Evolutionary conservation across 306 rosid genomes (phyloP).

Genomic region (Ormosia emarginata): DNA sequence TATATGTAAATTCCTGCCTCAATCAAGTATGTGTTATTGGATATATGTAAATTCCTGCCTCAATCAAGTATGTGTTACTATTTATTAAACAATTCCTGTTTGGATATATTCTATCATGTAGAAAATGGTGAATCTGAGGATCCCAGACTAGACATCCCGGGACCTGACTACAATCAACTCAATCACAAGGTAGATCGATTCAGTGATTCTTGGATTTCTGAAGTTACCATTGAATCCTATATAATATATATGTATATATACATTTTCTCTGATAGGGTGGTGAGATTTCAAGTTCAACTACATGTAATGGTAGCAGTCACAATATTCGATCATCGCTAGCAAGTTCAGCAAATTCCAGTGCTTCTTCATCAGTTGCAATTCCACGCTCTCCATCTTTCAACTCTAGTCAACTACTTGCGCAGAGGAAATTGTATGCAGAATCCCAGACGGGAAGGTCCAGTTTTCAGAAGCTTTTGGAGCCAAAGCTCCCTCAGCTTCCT

Average conservation of each 20-base stretch:
- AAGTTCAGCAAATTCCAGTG: conserved; percentile 30
- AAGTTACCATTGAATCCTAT: neutral
- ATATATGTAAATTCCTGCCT: too few species aligned
- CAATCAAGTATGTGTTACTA: too few species aligned
- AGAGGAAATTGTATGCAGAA: conserved; percentile 58
- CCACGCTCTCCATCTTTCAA: conserved; percentile 43
- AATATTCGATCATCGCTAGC: neutral
- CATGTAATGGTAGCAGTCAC: conserved; percentile 16
- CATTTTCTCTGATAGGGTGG: conserved; percentile 32
- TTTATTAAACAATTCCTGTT: neutral
- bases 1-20: neutral
- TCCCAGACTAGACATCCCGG: conserved; percentile 61
- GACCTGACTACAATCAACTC: conserved; percentile 43
- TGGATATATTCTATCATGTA: conserved; percentile 37
- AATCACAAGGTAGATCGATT: conserved; percentile 58
- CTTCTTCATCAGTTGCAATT: conserved; percentile 21
- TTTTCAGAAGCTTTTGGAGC: conserved; percentile 91
- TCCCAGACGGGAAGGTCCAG: conserved; percentile 72
- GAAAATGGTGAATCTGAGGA: conserved; percentile 70
- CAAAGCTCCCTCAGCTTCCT: conserved; percentile 62
- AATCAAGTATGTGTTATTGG: neutral
- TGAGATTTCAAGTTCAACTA: conserved; percentile 34
- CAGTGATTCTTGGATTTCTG: conserved; percentile 17
- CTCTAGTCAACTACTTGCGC: conserved; percentile 52
- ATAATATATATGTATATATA: conserved; percentile 8